A percentile compares a stretch with the other conserved stretches of the same genome.
Evolutionary conservation across 2,329 filamentous ascomycete genomes (phyloP).

Genomic region (Acrodontium crateriforme): DNA sequence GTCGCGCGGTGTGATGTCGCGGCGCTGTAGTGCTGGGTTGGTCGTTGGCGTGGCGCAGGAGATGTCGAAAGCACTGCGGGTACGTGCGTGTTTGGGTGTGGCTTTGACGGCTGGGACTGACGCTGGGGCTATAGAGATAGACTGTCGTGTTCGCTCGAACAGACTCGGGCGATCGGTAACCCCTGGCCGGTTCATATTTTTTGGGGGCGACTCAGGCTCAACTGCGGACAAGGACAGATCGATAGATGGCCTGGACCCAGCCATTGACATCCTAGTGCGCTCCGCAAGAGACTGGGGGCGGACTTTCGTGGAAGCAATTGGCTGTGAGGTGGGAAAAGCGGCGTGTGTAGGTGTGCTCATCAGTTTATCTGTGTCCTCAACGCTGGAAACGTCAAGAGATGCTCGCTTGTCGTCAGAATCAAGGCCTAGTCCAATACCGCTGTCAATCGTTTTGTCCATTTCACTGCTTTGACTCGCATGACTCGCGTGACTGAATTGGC

Average conservation of each 20-base stretch:
- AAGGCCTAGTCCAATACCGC: constrained; percentile 1
- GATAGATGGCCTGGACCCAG: constrained; percentile 12
- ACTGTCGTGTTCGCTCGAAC: constrained; percentile 66
- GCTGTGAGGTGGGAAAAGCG: too few species aligned
- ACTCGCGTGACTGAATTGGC: too few species aligned
- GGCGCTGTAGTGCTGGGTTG: constrained; percentile 6
- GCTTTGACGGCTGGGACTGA: constrained; percentile 19
- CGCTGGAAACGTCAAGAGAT: too few species aligned
- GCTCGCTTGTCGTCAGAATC: too few species aligned
- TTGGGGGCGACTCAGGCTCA: too few species aligned
- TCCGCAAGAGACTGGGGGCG: constrained; percentile 34
- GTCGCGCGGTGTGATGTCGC: constrained; percentile 45
- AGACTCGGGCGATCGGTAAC: constrained; percentile 35
- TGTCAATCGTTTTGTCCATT: constrained; percentile 1
- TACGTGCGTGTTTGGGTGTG: constrained; percentile 25
- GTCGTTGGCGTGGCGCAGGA: constrained; percentile 1
- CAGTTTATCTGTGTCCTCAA: too few species aligned
- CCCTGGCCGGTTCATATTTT: too few species aligned
- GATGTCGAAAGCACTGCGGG: constrained; percentile 10
- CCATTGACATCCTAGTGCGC: constrained; percentile 34
- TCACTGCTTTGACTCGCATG: constrained; percentile 44
- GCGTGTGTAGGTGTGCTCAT: too few species aligned
- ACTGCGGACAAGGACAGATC: too few species aligned
- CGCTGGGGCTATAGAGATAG: constrained; percentile 52
- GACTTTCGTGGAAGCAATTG: too few species aligned